A percentile compares a stretch with the other conserved stretches of the same genome.
Evolutionary conservation across 805 yeast genomes (phyloP).

Genomic region (Torulaspora maleeae): DNA sequence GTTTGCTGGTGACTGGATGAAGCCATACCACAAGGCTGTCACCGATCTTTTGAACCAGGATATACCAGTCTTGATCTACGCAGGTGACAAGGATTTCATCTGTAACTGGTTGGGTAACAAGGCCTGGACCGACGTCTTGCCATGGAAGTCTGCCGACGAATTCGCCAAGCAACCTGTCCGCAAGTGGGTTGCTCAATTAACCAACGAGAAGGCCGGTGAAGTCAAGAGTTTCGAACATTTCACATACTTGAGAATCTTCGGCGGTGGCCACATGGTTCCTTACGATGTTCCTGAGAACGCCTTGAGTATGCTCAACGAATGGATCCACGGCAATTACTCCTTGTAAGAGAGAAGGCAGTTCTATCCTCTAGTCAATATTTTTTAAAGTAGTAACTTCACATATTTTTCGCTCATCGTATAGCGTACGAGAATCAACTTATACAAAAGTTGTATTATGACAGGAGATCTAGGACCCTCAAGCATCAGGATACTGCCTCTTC

Average conservation of each 20-base stretch:
- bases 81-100: conserved; percentile 94
- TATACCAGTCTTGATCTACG: conserved; percentile 82
- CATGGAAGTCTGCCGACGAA: conserved; percentile 56
- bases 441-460: conserved; percentile 5
- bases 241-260: conserved; percentile 78
- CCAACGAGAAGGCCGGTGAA: conserved; percentile 57
- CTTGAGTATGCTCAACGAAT: conserved; percentile 76
- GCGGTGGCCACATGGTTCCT: conserved; percentile 97
- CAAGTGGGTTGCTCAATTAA: conserved; percentile 42
- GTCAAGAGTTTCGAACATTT: conserved; percentile 62
- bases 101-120: conserved; percentile 96
- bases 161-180: conserved; percentile 45
- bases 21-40: conserved; percentile 78
- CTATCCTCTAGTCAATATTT: neutral
- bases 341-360: conserved; percentile 10
- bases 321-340: conserved; percentile 67
- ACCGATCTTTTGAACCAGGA: conserved; percentile 64
- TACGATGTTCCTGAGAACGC: conserved; percentile 77
- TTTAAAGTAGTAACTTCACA: too few species aligned
- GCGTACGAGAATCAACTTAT: neutral
- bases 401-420: neutral
- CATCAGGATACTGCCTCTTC: neutral
- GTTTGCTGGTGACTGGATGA: conserved; percentile 87
- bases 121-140: conserved; percentile 75
- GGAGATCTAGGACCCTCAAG: neutral